These are phyloP conservation scores for Stephania japonica DNA, from an alignment of 164 flowering plant genomes.

Conservation along the genomic window DNA sequence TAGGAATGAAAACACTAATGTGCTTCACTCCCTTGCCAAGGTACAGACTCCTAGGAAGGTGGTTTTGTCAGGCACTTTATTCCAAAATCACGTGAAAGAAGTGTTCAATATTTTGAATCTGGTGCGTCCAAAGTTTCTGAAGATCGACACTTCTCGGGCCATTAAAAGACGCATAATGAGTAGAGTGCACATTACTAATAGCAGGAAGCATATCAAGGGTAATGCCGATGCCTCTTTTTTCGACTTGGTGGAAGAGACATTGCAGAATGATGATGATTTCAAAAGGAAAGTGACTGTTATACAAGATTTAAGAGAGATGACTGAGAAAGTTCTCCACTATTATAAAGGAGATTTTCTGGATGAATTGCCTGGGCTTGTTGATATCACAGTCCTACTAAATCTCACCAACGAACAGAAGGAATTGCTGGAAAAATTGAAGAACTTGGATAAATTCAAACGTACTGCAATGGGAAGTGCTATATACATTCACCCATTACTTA, in stretches of 20 bases:
- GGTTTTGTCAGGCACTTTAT: constrained; percentile 89
- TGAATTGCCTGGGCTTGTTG: constrained; percentile 86
- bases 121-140: constrained; percentile 76
- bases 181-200: constrained; percentile 38
- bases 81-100: constrained; percentile 91
- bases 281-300: constrained; percentile 56
- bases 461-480: constrained; percentile 54
- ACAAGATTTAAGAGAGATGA: constrained; percentile 82
- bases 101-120: constrained; percentile 84
- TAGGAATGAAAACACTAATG: constrained; percentile 66
- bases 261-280: constrained; percentile 55
- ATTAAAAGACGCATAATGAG: constrained; percentile 59
- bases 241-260: constrained; percentile 68
- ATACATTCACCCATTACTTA: constrained; percentile 64
- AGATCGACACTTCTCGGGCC: constrained; percentile 36
- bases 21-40: constrained; percentile 53
- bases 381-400: constrained; percentile 60
- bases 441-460: constrained; percentile 45
- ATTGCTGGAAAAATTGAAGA: constrained; percentile 34
- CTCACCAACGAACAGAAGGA: constrained; percentile 44
- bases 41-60: constrained; percentile 75
- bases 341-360: constrained; percentile 86
- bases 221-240: constrained; percentile 40
- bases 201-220: constrained; percentile 35
- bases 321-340: constrained; percentile 69